A percentile compares a stretch with the other conserved stretches of the same genome.
Evolutionary conservation across 148 eudicot species (phyloP).

Genomic region (Camellia sinensis): DNA sequence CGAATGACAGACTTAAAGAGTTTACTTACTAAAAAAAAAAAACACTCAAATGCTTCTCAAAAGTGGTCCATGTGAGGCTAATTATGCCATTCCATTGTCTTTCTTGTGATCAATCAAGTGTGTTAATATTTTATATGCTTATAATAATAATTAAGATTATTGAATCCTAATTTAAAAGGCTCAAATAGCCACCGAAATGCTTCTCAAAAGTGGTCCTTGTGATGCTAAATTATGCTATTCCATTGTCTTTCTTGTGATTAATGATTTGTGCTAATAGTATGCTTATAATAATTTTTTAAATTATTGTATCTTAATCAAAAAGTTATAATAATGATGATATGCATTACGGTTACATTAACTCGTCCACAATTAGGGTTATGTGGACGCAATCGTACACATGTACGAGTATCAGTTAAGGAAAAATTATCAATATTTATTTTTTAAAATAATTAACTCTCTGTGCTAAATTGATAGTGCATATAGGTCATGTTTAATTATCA

Average conservation of each 20-base stretch:
- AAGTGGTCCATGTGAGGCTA: conserved; percentile 23
- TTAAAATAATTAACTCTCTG: too few species aligned
- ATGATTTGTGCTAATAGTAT: background rate
- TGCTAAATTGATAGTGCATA: too few species aligned
- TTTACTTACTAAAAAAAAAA: too few species aligned
- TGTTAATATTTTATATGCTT: background rate
- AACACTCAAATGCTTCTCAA: conserved; percentile 16
- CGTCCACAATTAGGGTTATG: background rate
- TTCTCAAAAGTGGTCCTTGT: conserved; percentile 22
- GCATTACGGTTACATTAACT: background rate
- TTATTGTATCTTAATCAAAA: conserved; percentile 5
- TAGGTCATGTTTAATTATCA: too few species aligned
- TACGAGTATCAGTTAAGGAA: background rate
- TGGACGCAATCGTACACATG: background rate
- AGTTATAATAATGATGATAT: conserved; percentile 12
- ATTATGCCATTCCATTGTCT: conserved; percentile 27
- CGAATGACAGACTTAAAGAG: too few species aligned
- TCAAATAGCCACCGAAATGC: conserved; percentile 20
- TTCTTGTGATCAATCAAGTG: conserved; percentile 21
- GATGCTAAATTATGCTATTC: conserved; percentile 20
- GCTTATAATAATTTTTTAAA: background rate
- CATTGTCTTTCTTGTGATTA: conserved; percentile 30
- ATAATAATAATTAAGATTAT: background rate
- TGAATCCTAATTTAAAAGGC: conserved; percentile 4
- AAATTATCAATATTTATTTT: too few species aligned